These are phyloP conservation scores for Curvularia hawaiiensis DNA, from an alignment of 2,329 filamentous ascomycete genomes.

Conservation along the genomic window DNA sequence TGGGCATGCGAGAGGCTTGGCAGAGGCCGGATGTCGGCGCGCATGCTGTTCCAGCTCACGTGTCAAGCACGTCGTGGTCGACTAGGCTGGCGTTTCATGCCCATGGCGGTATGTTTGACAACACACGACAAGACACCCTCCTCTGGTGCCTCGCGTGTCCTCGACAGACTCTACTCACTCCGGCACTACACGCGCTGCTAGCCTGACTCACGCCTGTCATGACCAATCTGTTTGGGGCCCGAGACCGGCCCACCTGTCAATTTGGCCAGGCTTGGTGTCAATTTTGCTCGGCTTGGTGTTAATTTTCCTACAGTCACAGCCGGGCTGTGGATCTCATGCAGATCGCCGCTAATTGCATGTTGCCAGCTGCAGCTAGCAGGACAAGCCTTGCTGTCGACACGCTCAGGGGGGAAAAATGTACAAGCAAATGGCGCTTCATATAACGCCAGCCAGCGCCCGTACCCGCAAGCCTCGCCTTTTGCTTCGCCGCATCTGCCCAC, in stretches of 20 bases:
- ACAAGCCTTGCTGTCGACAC: slow-evolving; percentile 15
- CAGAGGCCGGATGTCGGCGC: not conserved
- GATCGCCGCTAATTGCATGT: slow-evolving; percentile 9
- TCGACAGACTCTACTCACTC: not conserved
- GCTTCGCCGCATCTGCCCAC: slow-evolving; percentile 3
- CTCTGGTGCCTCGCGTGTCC: not conserved
- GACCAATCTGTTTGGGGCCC: not conserved
- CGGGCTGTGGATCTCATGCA: slow-evolving; percentile 7
- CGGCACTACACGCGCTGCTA: not conserved
- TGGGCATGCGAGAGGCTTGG: too few relatives aligned
- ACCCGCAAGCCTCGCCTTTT: slow-evolving; percentile 4
- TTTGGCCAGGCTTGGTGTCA: slow-evolving; percentile 2
- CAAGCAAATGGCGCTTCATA: slow-evolving; percentile 12
- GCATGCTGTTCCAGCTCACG: not conserved
- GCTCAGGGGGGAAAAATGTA: slow-evolving; percentile 14
- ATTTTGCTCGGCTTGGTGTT: slow-evolving; percentile 5
- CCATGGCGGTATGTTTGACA: not conserved
- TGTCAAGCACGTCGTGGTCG: slow-evolving; percentile 3
- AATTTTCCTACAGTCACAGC: slow-evolving; percentile 1
- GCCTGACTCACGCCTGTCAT: not conserved
- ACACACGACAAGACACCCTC: not conserved
- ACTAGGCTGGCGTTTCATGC: slow-evolving; percentile 4
- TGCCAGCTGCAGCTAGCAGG: slow-evolving; percentile 10
- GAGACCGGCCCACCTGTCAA: not conserved
- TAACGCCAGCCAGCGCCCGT: slow-evolving; percentile 4